Evolutionary conservation across 306 rosid genomes (phyloP).

Genomic region (Quillaja saponaria): DNA sequence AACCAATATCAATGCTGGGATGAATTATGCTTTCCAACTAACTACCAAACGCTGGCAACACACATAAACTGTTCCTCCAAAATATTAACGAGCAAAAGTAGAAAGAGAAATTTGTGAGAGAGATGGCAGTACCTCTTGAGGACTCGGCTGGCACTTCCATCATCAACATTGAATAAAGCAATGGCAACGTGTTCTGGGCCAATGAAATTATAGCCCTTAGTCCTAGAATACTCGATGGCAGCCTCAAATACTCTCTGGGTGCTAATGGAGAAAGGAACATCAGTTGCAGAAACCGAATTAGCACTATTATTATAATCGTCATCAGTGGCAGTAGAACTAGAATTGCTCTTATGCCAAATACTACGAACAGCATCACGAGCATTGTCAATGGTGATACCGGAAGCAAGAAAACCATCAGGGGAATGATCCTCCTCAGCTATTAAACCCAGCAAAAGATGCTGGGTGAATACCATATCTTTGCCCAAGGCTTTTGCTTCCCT

Average conservation of each 20-base stretch:
- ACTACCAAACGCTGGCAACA: neutral
- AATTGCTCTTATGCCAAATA: conserved; percentile 41
- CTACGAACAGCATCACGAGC: conserved; percentile 62
- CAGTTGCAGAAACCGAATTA: conserved; percentile 20
- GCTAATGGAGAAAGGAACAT: conserved; percentile 64
- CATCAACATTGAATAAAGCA: conserved; percentile 65
- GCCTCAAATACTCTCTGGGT: conserved; percentile 74
- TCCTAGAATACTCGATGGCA: conserved; percentile 71
- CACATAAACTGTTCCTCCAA: neutral
- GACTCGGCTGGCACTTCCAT: conserved; percentile 63
- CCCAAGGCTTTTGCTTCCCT: conserved; percentile 69
- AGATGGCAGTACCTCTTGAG: conserved; percentile 57
- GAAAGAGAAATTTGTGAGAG: neutral
- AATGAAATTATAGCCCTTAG: conserved; percentile 64
- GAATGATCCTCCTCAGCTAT: conserved; percentile 70
- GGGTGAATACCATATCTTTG: conserved; percentile 57
- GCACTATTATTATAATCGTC: neutral
- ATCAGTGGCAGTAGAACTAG: neutral
- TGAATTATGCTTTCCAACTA: too few species aligned
- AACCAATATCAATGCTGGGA: too few species aligned
- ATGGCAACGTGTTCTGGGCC: conserved; percentile 77
- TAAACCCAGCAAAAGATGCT: conserved; percentile 79
- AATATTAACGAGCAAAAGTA: neutral
- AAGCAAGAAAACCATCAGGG: conserved; percentile 56
- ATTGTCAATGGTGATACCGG: conserved; percentile 55